Conservation (phyloP, 345 rosid species). For the Kandelia obovata region DNA sequence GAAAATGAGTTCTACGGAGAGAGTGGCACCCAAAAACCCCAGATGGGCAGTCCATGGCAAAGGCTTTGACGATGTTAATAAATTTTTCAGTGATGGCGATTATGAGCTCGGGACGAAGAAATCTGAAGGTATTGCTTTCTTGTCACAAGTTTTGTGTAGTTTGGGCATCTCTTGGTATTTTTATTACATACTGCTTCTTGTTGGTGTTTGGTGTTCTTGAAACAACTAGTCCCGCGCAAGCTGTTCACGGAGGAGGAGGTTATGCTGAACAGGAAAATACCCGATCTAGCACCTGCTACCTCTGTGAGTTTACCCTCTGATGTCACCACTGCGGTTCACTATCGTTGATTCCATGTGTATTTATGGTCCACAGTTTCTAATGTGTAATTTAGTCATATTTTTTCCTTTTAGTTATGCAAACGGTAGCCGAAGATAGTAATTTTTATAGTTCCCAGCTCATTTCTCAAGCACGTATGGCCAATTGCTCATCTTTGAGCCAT, state of each 20-base stretch:
- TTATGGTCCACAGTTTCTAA: too few relatives aligned
- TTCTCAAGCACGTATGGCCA: too few relatives aligned
- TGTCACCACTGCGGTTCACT: too few relatives aligned
- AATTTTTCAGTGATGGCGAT: conserved; percentile 54
- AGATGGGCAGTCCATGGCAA: conserved; percentile 89
- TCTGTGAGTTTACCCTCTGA: conserved; percentile 53
- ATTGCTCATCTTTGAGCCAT: too few relatives aligned
- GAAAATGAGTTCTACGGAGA: conserved; percentile 29
- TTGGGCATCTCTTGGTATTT: too few relatives aligned
- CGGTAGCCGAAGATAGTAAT: too few relatives aligned
- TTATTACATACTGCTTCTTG: neutral
- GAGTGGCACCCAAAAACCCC: conserved; percentile 72
- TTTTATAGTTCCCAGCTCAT: too few relatives aligned
- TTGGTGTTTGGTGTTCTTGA: neutral
- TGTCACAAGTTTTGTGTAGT: neutral
- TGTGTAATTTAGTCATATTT: too few relatives aligned
- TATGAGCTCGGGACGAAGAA: conserved; percentile 53
- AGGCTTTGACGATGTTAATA: conserved; percentile 73
- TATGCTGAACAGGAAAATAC: conserved; percentile 64
- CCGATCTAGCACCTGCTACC: conserved; percentile 63
- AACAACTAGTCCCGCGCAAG: conserved; percentile 47
- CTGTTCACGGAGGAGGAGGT: conserved; percentile 63
- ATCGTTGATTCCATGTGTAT: too few relatives aligned
- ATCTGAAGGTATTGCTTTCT: conserved; percentile 42
- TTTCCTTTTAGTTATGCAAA: too few relatives aligned